Base-by-base conservation (phyloP, 1,284 basidiomycete species). In the Marasmius sp. region DNA sequence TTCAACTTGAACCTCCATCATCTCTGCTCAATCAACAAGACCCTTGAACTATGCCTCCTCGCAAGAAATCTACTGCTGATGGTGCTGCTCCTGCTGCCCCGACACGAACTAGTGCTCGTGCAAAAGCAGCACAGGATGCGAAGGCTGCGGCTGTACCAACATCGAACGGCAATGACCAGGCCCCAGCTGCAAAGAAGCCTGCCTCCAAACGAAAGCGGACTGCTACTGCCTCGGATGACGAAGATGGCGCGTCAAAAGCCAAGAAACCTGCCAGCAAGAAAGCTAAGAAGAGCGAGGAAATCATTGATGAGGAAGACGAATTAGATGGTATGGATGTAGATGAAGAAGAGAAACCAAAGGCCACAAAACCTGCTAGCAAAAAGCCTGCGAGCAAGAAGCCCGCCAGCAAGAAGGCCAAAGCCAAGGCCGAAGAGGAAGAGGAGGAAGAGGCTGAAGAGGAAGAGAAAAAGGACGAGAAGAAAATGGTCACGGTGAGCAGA, bases 361-460 rank as follows among this genome's bases (percentile, higher is more conserved):
- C 45, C 8, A 47, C 16, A 20, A 47, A 47, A n/a, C 45, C 45
- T 8, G 9, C 45, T 1, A 47, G 45, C 57, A 64, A 71, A 50
- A 69, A 73, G 64, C 72, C 76, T 33, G 71, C 68, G 6, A 73
- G 66, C 64, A 81, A 79, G 67, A 82, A 78, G 67, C 68, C 72
- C 1, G 80, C 77, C 67, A 69, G 64, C 43, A 57, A 61, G 3
- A 58, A 63, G n/a, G 61, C 54, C 14, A 54, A 64, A 47, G 61
- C 64, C 54, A 66, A 68, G 38, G 66, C 68, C 6, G 65, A 67
- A n/a, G 66, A 61, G n/a, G 67, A 68, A 6, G 70, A 66, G 12
- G 69, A 70, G n/a, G 67, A 66, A n/a, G 60, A 57, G 22, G 64
- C 64, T 2, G 59, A 54, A 9, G 52, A 61, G 34, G 65, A 54